Percentiles rank a stretch among this genome's conserved stretches.
Evolutionary conservation across 2,329 filamentous ascomycete species (phyloP).

Genomic region (Ophiostoma ips): DNA sequence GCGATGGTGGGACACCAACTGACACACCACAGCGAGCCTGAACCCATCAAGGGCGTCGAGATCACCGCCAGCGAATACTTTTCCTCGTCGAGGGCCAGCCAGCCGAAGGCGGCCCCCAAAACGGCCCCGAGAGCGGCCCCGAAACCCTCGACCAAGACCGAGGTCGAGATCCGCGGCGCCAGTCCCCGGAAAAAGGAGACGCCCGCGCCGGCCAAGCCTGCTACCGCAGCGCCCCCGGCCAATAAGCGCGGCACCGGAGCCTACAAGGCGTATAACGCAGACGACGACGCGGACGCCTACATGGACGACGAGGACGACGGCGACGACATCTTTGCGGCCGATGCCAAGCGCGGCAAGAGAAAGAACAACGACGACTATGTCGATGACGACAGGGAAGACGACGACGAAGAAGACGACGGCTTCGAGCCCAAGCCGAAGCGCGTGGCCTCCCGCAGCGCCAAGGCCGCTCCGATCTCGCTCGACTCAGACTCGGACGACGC

Average conservation of each 20-base stretch:
- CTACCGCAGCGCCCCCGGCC: constrained; percentile 17
- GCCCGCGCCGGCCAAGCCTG: constrained; percentile 10
- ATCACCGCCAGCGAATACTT: constrained; percentile 47
- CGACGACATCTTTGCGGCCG: constrained; percentile 75
- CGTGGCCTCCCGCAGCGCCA: constrained; percentile 30
- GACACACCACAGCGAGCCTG: constrained; percentile 19
- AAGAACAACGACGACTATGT: constrained; percentile 63
- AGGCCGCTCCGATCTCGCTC: constrained; percentile 21
- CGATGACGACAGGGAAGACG: constrained; percentile 45
- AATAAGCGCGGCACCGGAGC: constrained; percentile 27
- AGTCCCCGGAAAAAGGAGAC: constrained; percentile 36
- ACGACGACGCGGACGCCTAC: constrained; percentile 43
- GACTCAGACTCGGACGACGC: constrained; percentile 19
- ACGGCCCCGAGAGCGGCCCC: constrained; percentile 28
- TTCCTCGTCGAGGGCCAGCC: constrained; percentile 32
- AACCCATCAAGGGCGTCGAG: constrained; percentile 32
- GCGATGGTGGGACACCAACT: too few species aligned
- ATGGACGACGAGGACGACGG: constrained; percentile 56
- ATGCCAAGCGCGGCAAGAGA: constrained; percentile 50
- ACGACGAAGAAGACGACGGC: constrained; percentile 53
- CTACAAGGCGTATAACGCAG: constrained; percentile 25
- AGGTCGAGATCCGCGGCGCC: constrained; percentile 34
- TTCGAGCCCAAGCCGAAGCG: constrained; percentile 46
- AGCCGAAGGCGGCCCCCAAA: constrained; percentile 22
- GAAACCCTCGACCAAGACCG: constrained; percentile 25